Evolutionary conservation across 2,329 filamentous ascomycete species (phyloP), one percentile per base, ranked within the genome.

Genomic region (Colletotrichum gigasporum): DNA sequence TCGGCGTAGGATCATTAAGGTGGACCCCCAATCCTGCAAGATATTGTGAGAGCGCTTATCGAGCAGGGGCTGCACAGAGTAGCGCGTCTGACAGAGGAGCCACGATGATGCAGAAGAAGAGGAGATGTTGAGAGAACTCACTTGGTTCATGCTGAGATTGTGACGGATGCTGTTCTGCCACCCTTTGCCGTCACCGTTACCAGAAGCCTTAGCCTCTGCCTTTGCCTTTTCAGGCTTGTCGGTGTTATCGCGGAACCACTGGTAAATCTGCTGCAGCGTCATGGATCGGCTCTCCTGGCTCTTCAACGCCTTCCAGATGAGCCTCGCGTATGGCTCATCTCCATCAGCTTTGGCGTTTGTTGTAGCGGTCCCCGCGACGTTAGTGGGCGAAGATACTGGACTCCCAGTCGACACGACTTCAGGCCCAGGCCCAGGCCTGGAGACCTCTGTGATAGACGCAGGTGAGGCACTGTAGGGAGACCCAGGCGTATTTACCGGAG

Each of bases 81-180:
- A 34, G 30, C n/a, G n/a, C n/a, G n/a, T n/a, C n/a, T n/a, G n/a
- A n/a, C n/a, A n/a, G n/a, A n/a, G n/a, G n/a, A n/a, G n/a, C n/a
- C n/a, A n/a, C n/a, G n/a, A n/a, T n/a, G n/a, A n/a, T n/a, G n/a
- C n/a, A 42, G n/a, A 42, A n/a, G 10, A 42, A 16, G 18, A 4
- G 20, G 39, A 20, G 39, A 42, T 12, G 22, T 18, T 30, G n/a
- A 50, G 47, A 32, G n/a, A 16, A 69, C 79, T 79, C 87, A 97
- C 95, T 65, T 86, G 85, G 71, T 98, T 98, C 94, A 98, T 97
- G 48, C 93, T 97, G 7, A 98, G 82, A 70, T 98, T 98, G 76
- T 98, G 95, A 2, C 95, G 88, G 68, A 98, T 96, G 74, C 93
- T 97, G 77, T 97, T 98, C 78, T 95, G 91, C 95, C 95, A 98